A percentile compares a stretch with the other conserved stretches of the same genome.
phyloP scores from a whole-genome alignment of 2,329 filamentous ascomycete genomes.

The Anisogramma anomala region DNA sequence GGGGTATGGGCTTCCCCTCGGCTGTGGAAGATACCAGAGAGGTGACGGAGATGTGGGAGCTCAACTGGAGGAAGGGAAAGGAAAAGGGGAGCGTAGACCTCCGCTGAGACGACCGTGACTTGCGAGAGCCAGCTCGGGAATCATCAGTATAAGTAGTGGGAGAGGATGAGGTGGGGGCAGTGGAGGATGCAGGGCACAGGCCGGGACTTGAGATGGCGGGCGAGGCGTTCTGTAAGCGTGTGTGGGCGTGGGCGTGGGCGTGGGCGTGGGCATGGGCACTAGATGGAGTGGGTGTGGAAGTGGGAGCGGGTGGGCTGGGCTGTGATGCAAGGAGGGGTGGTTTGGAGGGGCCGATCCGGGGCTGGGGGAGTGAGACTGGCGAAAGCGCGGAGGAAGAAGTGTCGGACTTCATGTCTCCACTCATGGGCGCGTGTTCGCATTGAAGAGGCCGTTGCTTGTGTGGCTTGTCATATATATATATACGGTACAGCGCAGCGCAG shows the following conservation, averaged over 20 bases:
- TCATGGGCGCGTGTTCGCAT: conserved; percentile 14
- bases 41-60: conserved; percentile 37
- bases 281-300: background rate
- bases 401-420: conserved; percentile 16
- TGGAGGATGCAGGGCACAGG: conserved; percentile 13
- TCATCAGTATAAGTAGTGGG: conserved; percentile 13
- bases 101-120: conserved; percentile 12
- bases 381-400: conserved; percentile 5
- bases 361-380: background rate
- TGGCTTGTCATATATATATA: conserved; percentile 16
- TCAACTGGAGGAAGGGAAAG: conserved; percentile 37
- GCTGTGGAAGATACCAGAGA: conserved; percentile 44
- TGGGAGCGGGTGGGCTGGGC: conserved; percentile 11
- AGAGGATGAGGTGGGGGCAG: conserved; percentile 17
- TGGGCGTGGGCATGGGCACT: conserved; percentile 9
- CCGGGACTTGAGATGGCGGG: conserved; percentile 5
- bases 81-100: conserved; percentile 33
- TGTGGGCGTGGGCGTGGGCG: conserved; percentile 1
- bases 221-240: conserved; percentile 2
- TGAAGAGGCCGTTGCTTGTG: conserved; percentile 13
- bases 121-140: conserved; percentile 15
- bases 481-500: conserved; percentile 2
- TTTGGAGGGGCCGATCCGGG: conserved; percentile 5
- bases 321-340: conserved; percentile 1
- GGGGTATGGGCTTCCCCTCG: conserved; percentile 42